phyloP scores from a whole-genome alignment of 2,329 filamentous ascomycete genomes.

The Venturia asperata region DNA sequence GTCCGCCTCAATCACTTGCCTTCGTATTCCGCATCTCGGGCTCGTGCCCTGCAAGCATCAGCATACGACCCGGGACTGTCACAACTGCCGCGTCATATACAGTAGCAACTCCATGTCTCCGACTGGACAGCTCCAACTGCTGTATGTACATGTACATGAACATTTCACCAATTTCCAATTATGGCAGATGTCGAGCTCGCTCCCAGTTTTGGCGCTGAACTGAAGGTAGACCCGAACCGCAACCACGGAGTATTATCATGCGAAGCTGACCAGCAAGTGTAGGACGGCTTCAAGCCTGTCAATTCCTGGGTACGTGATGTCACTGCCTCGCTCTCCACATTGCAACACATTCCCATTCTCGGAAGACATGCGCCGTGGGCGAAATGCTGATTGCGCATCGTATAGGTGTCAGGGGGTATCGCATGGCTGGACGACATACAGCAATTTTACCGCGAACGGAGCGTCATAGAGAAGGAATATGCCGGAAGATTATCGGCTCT shows the following conservation, averaged over 20 bases:
- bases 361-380: constrained; percentile 11
- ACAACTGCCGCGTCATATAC: constrained; percentile 11
- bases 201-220: constrained; percentile 84
- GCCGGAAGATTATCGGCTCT: constrained; percentile 77
- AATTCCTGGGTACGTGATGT: constrained; percentile 66
- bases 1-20: background rate
- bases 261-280: constrained; percentile 8
- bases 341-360: constrained; percentile 21
- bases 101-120: constrained; percentile 15
- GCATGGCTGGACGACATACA: constrained; percentile 95
- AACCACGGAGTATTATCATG: background rate
- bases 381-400: background rate
- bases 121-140: background rate
- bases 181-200: constrained; percentile 80
- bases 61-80: constrained; percentile 13
- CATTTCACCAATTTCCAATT: constrained; percentile 6
- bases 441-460: constrained; percentile 92
- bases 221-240: constrained; percentile 60
- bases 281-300: constrained; percentile 96
- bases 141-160: background rate
- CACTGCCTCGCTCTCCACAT: constrained; percentile 21
- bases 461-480: constrained; percentile 94
- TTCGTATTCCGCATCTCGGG: background rate
- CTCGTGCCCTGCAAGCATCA: constrained; percentile 10
- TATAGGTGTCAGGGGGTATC: constrained; percentile 71